These are phyloP conservation scores for Penicillium sp. DNA, from an alignment of 2,329 filamentous ascomycete species.

Conservation along the genomic window DNA sequence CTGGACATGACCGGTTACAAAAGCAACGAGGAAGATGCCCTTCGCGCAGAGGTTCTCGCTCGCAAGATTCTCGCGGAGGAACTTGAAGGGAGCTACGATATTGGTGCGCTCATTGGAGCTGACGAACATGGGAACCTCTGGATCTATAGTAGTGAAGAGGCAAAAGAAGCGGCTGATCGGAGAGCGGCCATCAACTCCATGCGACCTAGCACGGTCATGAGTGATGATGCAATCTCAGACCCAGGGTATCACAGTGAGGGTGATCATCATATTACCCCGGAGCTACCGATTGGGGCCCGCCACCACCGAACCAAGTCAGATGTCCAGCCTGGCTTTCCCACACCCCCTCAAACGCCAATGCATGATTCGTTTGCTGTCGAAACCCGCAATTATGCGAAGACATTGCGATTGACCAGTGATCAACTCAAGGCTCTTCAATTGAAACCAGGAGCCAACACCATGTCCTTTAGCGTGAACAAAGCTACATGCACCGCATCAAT, in stretches of 20 bases:
- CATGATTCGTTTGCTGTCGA: conserved; percentile 57
- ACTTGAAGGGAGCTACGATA: conserved; percentile 91
- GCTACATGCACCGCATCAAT: conserved; percentile 90
- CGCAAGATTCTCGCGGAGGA: conserved; percentile 91
- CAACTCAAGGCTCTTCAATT: conserved; percentile 85
- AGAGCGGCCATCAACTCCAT: conserved; percentile 56
- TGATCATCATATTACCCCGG: conserved; percentile 61
- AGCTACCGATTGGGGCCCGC: conserved; percentile 58
- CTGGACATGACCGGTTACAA: conserved; percentile 98
- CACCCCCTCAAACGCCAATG: conserved; percentile 56
- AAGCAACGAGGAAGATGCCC: conserved; percentile 85
- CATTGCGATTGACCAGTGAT: conserved; percentile 88
- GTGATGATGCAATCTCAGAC: conserved; percentile 83
- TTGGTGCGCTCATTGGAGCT: conserved; percentile 90
- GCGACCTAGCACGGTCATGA: conserved; percentile 52
- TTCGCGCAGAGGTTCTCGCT: conserved; percentile 89
- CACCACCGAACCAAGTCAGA: conserved; percentile 63
- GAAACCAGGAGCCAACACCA: conserved; percentile 81
- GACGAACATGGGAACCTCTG: conserved; percentile 97
- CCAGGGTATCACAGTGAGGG: conserved; percentile 95
- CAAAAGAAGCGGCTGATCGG: conserved; percentile 83
- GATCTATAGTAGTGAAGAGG: conserved; percentile 98
- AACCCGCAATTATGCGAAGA: conserved; percentile 93
- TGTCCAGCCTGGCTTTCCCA: conserved; percentile 67
- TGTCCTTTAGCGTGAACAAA: conserved; percentile 95